Conservation (phyloP, 2,329 filamentous ascomycete genomes). For the Trichophyton mentagrophytes region DNA sequence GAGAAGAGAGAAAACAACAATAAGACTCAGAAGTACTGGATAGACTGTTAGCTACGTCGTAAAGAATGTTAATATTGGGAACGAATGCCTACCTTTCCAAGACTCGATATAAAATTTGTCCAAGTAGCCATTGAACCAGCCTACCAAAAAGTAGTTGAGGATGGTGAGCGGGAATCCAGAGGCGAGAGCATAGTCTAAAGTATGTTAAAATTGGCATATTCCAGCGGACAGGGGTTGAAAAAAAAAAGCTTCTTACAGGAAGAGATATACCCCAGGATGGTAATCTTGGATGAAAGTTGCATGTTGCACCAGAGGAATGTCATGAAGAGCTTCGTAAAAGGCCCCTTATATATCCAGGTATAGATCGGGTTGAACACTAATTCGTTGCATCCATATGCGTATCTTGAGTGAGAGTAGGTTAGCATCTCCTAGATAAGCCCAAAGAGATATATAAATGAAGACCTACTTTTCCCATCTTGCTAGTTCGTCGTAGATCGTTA, state of each 20-base stretch:
- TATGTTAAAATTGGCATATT: conserved; percentile 1
- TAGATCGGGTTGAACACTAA: conserved; percentile 66
- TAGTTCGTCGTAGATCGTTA: conserved; percentile 74
- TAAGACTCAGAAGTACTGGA: conserved; percentile 29
- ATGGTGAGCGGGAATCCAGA: conserved; percentile 54
- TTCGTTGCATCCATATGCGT: conserved; percentile 69
- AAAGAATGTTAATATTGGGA: conserved; percentile 27
- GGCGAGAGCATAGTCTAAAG: conserved; percentile 52
- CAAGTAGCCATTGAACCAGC: conserved; percentile 55
- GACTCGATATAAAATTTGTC: conserved; percentile 57
- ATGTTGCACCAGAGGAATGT: conserved; percentile 58
- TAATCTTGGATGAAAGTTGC: conserved; percentile 48
- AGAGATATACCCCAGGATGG: conserved; percentile 57
- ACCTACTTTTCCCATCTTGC: conserved; percentile 71
- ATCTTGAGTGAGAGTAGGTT: conserved; percentile 8
- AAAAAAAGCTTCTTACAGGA: conserved; percentile 33
- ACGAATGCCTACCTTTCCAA: conserved; percentile 49
- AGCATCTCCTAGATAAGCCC: neutral
- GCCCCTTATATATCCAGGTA: conserved; percentile 59
- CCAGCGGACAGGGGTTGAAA: neutral
- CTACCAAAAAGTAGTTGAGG: conserved; percentile 58
- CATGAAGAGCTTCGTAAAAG: conserved; percentile 67
- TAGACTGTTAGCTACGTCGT: neutral
- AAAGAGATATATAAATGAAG: conserved; percentile 22
- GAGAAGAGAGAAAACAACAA: conserved; percentile 52